Base-by-base conservation (phyloP, 2,329 filamentous ascomycete genomes). In the Sordariomycetes sp. region DNA sequence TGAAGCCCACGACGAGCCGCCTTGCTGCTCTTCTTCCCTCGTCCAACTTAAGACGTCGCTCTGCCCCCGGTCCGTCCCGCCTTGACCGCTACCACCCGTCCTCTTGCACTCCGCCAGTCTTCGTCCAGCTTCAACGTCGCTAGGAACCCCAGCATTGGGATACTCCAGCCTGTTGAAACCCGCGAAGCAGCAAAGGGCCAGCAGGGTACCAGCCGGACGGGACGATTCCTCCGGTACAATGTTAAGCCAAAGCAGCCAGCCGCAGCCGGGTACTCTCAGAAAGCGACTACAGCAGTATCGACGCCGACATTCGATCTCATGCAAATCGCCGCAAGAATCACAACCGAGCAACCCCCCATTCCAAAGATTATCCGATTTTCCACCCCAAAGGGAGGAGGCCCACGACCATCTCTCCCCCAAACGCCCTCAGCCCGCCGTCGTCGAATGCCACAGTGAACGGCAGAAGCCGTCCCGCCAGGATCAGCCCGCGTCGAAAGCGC, bases 231-330 rank as follows among this genome's bases (percentile, higher is more conserved):
- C 20, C 20, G 7, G 22, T 24, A 35, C 20, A 24, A 57, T 57
- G 55, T 57, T 53, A 50, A 57, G 50, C 55, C 35, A 42, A 10
- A 57, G 34, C 20, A 57, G 51, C 50, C 55, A 36, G 55, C 22
- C 51, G 24, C 45, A 32, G 50, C 51, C 55, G 24, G 22, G 20
- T 20, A 50, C 45, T 32, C 53, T 53, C 55, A 57, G 55, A 52
- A 50, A 57, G 15, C 55, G 39, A 22, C 45, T 57, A 20, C 55
- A 53, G 32, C 34, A 39, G 15, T 24, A 53, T 22, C 20, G 28
- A 24, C 32, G 32, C 20, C 52, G 20, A 15, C 52, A 53, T 50
- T 50, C 45, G 8, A 6, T 24, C 3, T 24, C 45, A 12, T 20
- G 3, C 20, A 22, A 50, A 50, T 20, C 45, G 20, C 45, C n/a